Evolutionary conservation across 257 asterid genomes (phyloP).

Genomic region (Nyctanthes arbortristis): DNA sequence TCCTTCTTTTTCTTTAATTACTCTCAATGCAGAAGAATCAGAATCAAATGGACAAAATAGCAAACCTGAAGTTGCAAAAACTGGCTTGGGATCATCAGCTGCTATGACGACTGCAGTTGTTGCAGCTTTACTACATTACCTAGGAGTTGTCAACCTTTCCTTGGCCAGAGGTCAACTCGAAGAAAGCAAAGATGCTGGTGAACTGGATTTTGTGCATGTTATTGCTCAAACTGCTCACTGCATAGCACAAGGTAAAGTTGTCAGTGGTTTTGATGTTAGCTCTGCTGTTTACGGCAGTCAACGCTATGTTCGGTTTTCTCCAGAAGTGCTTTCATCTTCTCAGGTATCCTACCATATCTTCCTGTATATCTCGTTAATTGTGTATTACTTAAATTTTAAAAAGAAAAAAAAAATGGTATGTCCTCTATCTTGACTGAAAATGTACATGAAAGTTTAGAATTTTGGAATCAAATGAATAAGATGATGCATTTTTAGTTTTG

Average conservation of each 20-base stretch:
- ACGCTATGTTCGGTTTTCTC: slow-evolving; percentile 88
- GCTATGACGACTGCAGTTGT: slow-evolving; percentile 99
- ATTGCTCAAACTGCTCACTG: slow-evolving; percentile 98
- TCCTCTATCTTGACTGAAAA: not conserved
- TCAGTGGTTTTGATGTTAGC: slow-evolving; percentile 99
- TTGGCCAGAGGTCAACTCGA: slow-evolving; percentile 33
- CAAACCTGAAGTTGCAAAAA: slow-evolving; percentile 99
- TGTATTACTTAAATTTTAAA: not conserved
- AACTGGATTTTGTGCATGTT: slow-evolving; percentile 78
- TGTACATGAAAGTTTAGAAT: not conserved
- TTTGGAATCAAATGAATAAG: not conserved
- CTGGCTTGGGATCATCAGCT: slow-evolving; percentile 99
- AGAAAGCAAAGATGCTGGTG: slow-evolving; percentile 29
- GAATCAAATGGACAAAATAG: slow-evolving; percentile 55
- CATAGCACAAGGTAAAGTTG: slow-evolving; percentile 98
- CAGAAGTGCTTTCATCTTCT: slow-evolving; percentile 83
- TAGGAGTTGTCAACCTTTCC: slow-evolving; percentile 81
- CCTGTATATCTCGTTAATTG: not conserved
- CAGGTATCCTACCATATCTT: slow-evolving; percentile 52
- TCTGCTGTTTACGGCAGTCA: slow-evolving; percentile 99
- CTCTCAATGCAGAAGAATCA: slow-evolving; percentile 82
- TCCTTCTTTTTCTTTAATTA: slow-evolving; percentile 84
- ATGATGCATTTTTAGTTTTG: not conserved
- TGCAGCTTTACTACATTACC: slow-evolving; percentile 85
- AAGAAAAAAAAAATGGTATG: not conserved